Percentiles rank a stretch among this genome's conserved stretches.
Evolutionary conservation across 2,329 filamentous ascomycete genomes (phyloP).

Genomic region (Metarhizium album): DNA sequence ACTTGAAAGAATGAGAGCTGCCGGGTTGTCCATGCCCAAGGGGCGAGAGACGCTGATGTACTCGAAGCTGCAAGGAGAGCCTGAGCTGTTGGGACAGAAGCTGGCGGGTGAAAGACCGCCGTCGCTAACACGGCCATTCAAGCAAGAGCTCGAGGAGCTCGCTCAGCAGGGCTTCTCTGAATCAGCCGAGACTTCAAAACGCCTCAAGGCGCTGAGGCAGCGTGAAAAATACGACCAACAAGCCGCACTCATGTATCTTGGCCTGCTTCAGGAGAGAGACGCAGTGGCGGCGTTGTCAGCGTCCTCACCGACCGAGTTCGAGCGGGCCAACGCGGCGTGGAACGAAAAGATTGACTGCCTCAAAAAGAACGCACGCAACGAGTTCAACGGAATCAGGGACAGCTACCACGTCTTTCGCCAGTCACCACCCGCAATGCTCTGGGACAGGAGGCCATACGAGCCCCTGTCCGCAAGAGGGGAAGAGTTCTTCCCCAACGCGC

Average conservation of each 20-base stretch:
- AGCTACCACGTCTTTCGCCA: slow-evolving; percentile 41
- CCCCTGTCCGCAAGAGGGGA: slow-evolving; percentile 45
- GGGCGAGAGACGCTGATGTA: slow-evolving; percentile 29
- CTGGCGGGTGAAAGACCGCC: slow-evolving; percentile 22
- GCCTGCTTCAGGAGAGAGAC: slow-evolving; percentile 24
- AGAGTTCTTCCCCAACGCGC: slow-evolving; percentile 58
- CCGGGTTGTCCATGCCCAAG: slow-evolving; percentile 30
- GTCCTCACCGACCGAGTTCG: slow-evolving; percentile 15
- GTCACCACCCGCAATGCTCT: slow-evolving; percentile 43
- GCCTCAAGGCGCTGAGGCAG: slow-evolving; percentile 18
- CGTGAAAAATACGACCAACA: slow-evolving; percentile 16
- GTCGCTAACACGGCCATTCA: slow-evolving; percentile 27
- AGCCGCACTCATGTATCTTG: slow-evolving; percentile 15
- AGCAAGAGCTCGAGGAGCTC: slow-evolving; percentile 30
- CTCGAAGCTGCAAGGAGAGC: slow-evolving; percentile 13
- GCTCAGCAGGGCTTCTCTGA: slow-evolving; percentile 17
- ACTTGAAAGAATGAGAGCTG: slow-evolving; percentile 35
- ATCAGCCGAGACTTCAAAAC: slow-evolving; percentile 6
- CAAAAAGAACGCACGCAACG: slow-evolving; percentile 21
- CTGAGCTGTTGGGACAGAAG: slow-evolving; percentile 10
- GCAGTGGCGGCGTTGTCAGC: slow-evolving; percentile 12
- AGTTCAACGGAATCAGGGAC: slow-evolving; percentile 35
- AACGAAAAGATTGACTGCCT: slow-evolving; percentile 21
- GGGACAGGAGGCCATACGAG: slow-evolving; percentile 63
- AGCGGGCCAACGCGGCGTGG: slow-evolving; percentile 22